These are phyloP conservation scores for Nicotiana undulata DNA, from an alignment of 257 asterid genomes.

Conservation along the genomic window DNA sequence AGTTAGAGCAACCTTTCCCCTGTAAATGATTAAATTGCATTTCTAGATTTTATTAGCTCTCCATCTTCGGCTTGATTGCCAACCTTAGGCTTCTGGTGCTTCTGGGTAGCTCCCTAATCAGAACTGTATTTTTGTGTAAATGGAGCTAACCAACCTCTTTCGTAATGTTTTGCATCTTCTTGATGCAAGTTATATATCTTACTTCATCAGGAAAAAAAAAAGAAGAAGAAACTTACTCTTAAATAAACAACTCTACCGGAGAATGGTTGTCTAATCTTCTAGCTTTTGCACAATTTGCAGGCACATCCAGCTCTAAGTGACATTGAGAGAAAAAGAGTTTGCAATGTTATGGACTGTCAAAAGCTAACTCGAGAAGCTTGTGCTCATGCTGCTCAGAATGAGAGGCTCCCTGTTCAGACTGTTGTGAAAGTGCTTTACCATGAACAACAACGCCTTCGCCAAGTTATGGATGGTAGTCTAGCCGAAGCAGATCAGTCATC, in stretches of 20 bases:
- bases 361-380: conserved; percentile 89
- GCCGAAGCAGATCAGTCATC: conserved; percentile 23
- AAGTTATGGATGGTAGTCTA: conserved; percentile 39
- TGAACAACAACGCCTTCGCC: conserved; percentile 81
- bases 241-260: background rate
- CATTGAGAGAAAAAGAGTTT: conserved; percentile 74
- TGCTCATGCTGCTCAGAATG: conserved; percentile 90
- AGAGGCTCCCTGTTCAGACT: conserved; percentile 77
- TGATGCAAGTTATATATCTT: too few species aligned
- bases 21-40: too few species aligned
- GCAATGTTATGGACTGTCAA: conserved; percentile 89
- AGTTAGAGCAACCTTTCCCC: too few species aligned
- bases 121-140: too few species aligned
- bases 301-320: conserved; percentile 81
- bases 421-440: conserved; percentile 85
- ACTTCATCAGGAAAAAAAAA: too few species aligned
- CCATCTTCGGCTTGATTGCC: too few species aligned
- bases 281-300: conserved; percentile 27
- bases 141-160: too few species aligned
- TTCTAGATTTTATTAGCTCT: too few species aligned
- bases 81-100: too few species aligned
- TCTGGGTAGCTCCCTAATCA: too few species aligned
- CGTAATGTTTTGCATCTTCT: too few species aligned
- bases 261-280: background rate
- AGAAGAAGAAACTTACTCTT: background rate